Conservation (phyloP, 345 rosid species). For the Salix arbutifolia region DNA sequence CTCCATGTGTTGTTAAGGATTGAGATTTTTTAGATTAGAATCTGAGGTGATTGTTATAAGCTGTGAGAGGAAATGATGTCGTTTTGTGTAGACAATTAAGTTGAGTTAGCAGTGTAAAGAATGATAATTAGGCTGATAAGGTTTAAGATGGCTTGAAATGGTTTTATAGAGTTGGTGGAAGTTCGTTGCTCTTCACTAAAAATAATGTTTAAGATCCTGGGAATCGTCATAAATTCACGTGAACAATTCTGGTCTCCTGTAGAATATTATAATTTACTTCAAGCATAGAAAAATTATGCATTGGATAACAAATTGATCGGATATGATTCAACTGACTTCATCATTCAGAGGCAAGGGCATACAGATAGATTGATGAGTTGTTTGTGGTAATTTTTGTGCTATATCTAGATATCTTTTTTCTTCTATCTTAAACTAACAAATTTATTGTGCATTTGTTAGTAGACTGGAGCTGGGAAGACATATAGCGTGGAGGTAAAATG, state of each 20-base stretch:
- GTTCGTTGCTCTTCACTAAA: too few species aligned
- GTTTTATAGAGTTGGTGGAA: background rate
- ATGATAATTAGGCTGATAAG: background rate
- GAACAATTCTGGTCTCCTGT: too few species aligned
- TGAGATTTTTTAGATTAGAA: too few species aligned
- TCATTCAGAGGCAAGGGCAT: background rate
- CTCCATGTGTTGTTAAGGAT: too few species aligned
- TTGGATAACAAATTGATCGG: background rate
- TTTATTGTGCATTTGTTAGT: slow-evolving; percentile 24
- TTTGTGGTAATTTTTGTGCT: background rate
- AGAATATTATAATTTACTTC: too few species aligned
- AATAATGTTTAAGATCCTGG: too few species aligned
- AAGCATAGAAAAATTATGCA: too few species aligned
- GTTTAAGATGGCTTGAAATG: background rate
- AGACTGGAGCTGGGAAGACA: slow-evolving; percentile 97
- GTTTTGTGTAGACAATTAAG: too few species aligned
- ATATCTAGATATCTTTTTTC: background rate
- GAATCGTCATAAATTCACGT: too few species aligned
- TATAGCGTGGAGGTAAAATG: slow-evolving; percentile 72
- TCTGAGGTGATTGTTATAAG: too few species aligned
- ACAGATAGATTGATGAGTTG: background rate
- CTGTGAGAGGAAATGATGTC: too few species aligned
- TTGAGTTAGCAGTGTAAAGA: background rate
- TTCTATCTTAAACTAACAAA: background rate
- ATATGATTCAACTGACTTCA: background rate